phyloP scores from a whole-genome alignment of 2,329 filamentous ascomycete genomes.

The Phoma sp. region DNA sequence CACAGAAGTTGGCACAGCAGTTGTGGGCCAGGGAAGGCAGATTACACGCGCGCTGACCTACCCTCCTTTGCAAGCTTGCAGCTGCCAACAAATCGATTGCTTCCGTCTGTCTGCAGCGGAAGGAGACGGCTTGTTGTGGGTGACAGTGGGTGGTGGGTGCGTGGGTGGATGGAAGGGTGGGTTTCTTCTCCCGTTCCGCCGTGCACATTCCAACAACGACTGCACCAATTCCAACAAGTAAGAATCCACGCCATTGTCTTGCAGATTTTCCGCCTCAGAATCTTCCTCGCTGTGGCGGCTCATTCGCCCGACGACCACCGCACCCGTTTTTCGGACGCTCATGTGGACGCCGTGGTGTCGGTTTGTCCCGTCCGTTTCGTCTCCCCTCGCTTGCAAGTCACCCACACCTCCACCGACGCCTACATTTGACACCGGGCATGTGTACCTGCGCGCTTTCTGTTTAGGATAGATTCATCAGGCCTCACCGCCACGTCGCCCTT shows the following conservation, averaged over 20 bases:
- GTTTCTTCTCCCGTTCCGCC: constrained; percentile 6
- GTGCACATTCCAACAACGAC: no score
- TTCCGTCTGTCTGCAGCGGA: neutral
- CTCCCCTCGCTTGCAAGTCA: neutral
- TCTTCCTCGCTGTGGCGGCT: no score
- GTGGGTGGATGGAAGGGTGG: no score
- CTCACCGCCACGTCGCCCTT: constrained; percentile 8
- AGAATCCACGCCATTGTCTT: no score
- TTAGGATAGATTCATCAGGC: constrained; percentile 4
- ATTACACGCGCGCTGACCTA: neutral
- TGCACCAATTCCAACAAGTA: no score
- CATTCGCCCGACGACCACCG: no score
- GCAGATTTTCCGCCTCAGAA: no score
- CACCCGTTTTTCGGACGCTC: no score
- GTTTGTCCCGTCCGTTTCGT: neutral
- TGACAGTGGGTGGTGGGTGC: neutral
- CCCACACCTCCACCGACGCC: neutral
- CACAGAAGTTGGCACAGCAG: constrained; percentile 1
- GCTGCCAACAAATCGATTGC: constrained; percentile 1
- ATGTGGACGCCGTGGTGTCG: no score
- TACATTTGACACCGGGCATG: neutral
- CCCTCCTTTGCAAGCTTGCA: neutral
- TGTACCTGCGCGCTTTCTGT: neutral
- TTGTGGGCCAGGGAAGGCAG: neutral
- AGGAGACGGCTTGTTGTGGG: neutral